phyloP scores from a whole-genome alignment of 805 yeast species.

The Hanseniaspora mollemarum region DNA sequence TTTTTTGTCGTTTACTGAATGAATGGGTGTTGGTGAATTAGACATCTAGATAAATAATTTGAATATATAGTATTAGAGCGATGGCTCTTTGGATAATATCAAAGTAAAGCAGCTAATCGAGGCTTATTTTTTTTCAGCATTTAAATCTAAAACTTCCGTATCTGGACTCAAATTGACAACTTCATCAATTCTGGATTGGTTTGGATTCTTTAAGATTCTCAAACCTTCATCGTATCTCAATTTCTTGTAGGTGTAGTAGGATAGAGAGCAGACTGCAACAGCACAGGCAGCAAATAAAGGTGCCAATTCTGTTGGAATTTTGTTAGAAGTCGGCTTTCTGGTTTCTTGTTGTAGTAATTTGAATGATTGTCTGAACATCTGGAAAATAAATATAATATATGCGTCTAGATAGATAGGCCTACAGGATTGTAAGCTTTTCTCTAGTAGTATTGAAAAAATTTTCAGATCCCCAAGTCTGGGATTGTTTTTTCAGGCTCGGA shows the following conservation, averaged over 20 bases:
- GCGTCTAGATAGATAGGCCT: too few relatives aligned
- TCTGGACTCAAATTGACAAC: slow-evolving; percentile 17
- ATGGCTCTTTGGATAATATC: too few relatives aligned
- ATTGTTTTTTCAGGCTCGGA: too few relatives aligned
- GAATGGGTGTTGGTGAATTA: background rate
- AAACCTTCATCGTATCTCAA: slow-evolving; percentile 38
- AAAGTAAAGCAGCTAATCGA: too few relatives aligned
- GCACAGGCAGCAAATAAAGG: slow-evolving; percentile 49
- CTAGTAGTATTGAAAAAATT: too few relatives aligned
- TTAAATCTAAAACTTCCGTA: slow-evolving; percentile 10
- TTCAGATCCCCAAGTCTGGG: too few relatives aligned
- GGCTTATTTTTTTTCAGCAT: slow-evolving; percentile 5
- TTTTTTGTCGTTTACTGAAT: background rate
- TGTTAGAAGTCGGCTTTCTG: slow-evolving; percentile 31
- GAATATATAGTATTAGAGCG: background rate
- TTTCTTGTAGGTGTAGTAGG: slow-evolving; percentile 44
- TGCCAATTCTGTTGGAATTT: slow-evolving; percentile 45
- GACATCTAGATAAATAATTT: background rate
- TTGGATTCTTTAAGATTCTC: slow-evolving; percentile 40
- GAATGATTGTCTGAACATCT: slow-evolving; percentile 41
- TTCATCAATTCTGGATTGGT: slow-evolving; percentile 27
- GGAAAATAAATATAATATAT: too few relatives aligned
- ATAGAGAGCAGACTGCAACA: slow-evolving; percentile 41
- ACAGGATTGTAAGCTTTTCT: too few relatives aligned
- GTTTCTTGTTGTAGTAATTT: slow-evolving; percentile 37